Evolutionary conservation across 2,329 filamentous ascomycete species (phyloP).

Genomic region (Phyllosticta ampelicida): DNA sequence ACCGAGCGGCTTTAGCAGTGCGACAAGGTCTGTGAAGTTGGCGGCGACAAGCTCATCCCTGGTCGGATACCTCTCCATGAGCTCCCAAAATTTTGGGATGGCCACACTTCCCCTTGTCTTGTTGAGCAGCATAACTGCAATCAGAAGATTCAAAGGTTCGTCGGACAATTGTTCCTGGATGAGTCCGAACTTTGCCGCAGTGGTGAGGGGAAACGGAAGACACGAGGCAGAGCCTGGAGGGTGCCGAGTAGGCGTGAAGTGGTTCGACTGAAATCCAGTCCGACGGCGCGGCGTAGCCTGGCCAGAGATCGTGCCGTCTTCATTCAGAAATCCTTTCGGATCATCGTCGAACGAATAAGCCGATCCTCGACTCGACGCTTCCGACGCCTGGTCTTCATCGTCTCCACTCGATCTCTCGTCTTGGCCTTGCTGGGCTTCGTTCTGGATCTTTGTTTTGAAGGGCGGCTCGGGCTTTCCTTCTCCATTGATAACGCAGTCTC

Average conservation of each 20-base stretch:
- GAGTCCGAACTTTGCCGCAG: constrained; percentile 51
- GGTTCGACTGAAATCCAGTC: constrained; percentile 1
- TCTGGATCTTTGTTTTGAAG: not conserved
- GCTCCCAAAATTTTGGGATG: constrained; percentile 60
- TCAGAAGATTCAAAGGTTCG: constrained; percentile 68
- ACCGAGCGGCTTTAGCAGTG: constrained; percentile 19
- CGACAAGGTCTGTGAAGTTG: constrained; percentile 13
- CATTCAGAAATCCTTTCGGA: constrained; percentile 1
- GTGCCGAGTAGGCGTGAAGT: not conserved
- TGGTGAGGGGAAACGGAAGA: constrained; percentile 8
- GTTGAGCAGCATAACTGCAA: constrained; percentile 78
- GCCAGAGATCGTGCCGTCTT: constrained; percentile 1
- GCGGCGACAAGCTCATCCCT: constrained; percentile 46
- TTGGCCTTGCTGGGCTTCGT: not conserved
- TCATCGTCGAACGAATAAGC: constrained; percentile 1
- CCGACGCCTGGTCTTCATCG: not conserved
- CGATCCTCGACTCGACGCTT: not conserved
- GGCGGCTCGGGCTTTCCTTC: not conserved
- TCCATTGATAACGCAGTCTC: not conserved
- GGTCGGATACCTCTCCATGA: constrained; percentile 60
- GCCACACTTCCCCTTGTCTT: constrained; percentile 64
- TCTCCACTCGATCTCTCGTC: not conserved
- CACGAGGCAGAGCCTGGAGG: constrained; percentile 1
- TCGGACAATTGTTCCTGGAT: constrained; percentile 70
- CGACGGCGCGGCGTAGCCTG: not conserved